phyloP scores from a whole-genome alignment of 2,329 filamentous ascomycete genomes.

The Diaporthe caulivora region DNA sequence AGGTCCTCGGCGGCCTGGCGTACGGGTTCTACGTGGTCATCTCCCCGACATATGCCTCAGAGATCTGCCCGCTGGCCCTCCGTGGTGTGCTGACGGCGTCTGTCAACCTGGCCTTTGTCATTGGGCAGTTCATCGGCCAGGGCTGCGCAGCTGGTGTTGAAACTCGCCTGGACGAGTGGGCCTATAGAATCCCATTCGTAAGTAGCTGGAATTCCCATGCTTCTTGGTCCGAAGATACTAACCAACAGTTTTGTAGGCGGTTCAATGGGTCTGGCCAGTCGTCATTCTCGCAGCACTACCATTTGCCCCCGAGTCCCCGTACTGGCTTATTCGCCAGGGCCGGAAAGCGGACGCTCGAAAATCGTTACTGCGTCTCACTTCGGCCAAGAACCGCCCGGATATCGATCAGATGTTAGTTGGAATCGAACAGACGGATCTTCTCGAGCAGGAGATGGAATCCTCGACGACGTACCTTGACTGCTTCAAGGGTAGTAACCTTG shows the following conservation, averaged over 20 bases:
- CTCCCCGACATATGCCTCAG: conserved; percentile 52
- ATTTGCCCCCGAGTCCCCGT: conserved; percentile 58
- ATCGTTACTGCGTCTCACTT: conserved; percentile 49
- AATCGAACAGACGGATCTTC: conserved; percentile 66
- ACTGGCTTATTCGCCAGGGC: conserved; percentile 56
- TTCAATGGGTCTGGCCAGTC: conserved; percentile 58
- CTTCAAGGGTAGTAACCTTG: conserved; percentile 64
- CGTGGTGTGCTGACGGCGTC: conserved; percentile 48
- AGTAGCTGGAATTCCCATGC: not conserved
- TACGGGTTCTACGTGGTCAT: conserved; percentile 50
- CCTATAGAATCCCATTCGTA: conserved; percentile 52
- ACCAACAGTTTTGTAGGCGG: not conserved
- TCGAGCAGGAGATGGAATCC: conserved; percentile 57
- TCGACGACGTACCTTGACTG: conserved; percentile 63
- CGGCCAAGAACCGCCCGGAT: conserved; percentile 51
- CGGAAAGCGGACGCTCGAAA: conserved; percentile 49
- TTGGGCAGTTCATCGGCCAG: conserved; percentile 55
- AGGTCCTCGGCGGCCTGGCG: conserved; percentile 51
- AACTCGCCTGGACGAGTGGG: conserved; percentile 51
- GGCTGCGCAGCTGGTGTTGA: conserved; percentile 48
- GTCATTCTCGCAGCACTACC: conserved; percentile 47
- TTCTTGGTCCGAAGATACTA: rapidly evolving
- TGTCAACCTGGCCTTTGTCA: conserved; percentile 26
- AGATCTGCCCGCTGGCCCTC: conserved; percentile 47
- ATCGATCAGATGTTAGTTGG: conserved; percentile 62